These are phyloP conservation scores for Bisporella sp. DNA, from an alignment of 2,329 filamentous ascomycete species.

Conservation along the genomic window DNA sequence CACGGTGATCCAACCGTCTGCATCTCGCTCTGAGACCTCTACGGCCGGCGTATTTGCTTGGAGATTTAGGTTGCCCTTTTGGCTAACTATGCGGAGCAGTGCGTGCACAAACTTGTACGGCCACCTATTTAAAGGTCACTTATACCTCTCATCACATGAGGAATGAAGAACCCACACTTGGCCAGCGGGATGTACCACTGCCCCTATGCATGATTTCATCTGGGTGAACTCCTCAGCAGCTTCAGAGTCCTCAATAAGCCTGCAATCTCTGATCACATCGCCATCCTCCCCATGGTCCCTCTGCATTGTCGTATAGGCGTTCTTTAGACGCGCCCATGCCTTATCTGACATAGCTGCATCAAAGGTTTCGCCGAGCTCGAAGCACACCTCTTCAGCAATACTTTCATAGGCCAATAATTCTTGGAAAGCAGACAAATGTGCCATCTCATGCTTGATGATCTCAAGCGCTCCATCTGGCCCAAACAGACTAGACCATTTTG, in stretches of 20 bases:
- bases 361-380: constrained; percentile 27
- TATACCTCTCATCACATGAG: neutral
- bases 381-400: constrained; percentile 24
- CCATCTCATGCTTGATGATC: constrained; percentile 25
- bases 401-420: constrained; percentile 29
- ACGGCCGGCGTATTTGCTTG: constrained; percentile 44
- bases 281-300: constrained; percentile 23
- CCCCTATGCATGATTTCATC: constrained; percentile 25
- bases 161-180: constrained; percentile 1
- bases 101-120: constrained; percentile 48
- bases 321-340: constrained; percentile 23
- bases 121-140: constrained; percentile 3
- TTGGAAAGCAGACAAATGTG: constrained; percentile 31
- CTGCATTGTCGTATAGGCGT: constrained; percentile 22
- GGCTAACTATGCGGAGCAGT: constrained; percentile 43
- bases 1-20: constrained; percentile 35
- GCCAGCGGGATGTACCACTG: constrained; percentile 22
- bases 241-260: constrained; percentile 25
- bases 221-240: constrained; percentile 26
- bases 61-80: constrained; percentile 37
- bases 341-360: constrained; percentile 28
- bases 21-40: constrained; percentile 12
- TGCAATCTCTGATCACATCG: constrained; percentile 22
- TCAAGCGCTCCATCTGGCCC: constrained; percentile 23
- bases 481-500: constrained; percentile 22